These are phyloP conservation scores for Tylopilus sp. DNA, from an alignment of 768 basidiomycete species.

Conservation along the genomic window DNA sequence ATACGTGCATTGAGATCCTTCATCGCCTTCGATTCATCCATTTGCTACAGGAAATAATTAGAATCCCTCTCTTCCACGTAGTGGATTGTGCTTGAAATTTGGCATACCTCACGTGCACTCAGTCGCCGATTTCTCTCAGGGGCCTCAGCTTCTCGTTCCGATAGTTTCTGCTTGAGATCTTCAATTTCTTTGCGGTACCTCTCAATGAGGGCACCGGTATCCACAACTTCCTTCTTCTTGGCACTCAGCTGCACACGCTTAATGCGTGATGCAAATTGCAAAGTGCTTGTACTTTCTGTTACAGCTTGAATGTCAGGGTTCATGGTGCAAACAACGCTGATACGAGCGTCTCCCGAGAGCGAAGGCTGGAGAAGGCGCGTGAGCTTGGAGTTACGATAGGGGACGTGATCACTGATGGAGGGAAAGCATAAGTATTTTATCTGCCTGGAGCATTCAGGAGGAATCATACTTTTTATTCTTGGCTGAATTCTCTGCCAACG, in stretches of 20 bases:
- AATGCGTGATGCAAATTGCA: slow-evolving; percentile 88
- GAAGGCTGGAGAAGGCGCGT: slow-evolving; percentile 94
- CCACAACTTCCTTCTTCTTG: slow-evolving; percentile 90
- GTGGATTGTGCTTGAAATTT: background rate
- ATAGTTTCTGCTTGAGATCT: slow-evolving; percentile 70
- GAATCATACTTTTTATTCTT: slow-evolving; percentile 61
- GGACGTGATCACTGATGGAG: slow-evolving; percentile 74
- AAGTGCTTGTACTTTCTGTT: slow-evolving; percentile 81
- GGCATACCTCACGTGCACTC: slow-evolving; percentile 43
- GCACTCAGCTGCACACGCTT: slow-evolving; percentile 87
- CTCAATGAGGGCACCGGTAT: slow-evolving; percentile 91
- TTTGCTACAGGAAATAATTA: slow-evolving; percentile 49
- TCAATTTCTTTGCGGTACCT: slow-evolving; percentile 94
- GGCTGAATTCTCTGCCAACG: slow-evolving; percentile 83
- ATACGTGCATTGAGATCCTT: slow-evolving; percentile 77
- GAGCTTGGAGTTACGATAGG: slow-evolving; percentile 93
- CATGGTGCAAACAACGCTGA: slow-evolving; percentile 94
- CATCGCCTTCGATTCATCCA: slow-evolving; percentile 83
- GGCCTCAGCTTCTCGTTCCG: slow-evolving; percentile 67
- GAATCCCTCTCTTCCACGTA: background rate
- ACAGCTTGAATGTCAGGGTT: slow-evolving; percentile 81
- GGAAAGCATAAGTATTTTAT: background rate
- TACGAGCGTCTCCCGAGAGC: slow-evolving; percentile 90
- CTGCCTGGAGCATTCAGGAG: background rate
- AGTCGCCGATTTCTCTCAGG: slow-evolving; percentile 39